Conservation (phyloP, 192 early-diverging fungal species). For the Tieghemiomyces parasiticus region DNA sequence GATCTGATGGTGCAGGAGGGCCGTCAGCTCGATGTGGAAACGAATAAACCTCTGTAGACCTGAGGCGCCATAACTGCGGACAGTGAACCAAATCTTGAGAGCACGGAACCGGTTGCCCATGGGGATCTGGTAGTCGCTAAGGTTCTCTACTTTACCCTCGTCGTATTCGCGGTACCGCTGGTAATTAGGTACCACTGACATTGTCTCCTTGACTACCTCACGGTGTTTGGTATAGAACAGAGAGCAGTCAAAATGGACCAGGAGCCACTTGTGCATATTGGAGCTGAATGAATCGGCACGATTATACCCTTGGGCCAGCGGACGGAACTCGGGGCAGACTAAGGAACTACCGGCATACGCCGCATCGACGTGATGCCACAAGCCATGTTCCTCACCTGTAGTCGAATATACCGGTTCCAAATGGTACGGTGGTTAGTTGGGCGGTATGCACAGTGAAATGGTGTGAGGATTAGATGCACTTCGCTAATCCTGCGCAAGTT, state of each 20-base stretch:
- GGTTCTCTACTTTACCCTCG: conserved; percentile 29
- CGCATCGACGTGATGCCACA: conserved; percentile 51
- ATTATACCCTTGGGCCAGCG: conserved; percentile 26
- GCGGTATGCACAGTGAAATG: too few relatives aligned
- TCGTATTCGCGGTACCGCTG: conserved; percentile 24
- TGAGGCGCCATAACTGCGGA: conserved; percentile 36
- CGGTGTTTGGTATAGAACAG: conserved; percentile 36
- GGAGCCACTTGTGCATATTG: conserved; percentile 49
- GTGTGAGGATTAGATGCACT: too few relatives aligned
- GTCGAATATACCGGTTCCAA: too few relatives aligned
- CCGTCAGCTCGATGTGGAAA: conserved; percentile 20
- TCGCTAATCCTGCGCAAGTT: too few relatives aligned
- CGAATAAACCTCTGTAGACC: conserved; percentile 36
- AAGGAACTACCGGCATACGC: conserved; percentile 44
- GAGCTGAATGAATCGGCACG: conserved; percentile 40
- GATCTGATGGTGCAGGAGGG: conserved; percentile 22
- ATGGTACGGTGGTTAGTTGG: too few relatives aligned
- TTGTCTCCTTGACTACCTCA: conserved; percentile 27
- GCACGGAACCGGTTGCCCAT: conserved; percentile 41
- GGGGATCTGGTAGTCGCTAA: conserved; percentile 39
- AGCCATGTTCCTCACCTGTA: too few relatives aligned
- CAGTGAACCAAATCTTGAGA: conserved; percentile 47
- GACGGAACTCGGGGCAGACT: conserved; percentile 38
- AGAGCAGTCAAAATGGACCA: conserved; percentile 51
- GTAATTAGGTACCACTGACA: conserved; percentile 34